Evolutionary conservation across 257 asterid genomes (phyloP).

Genomic region (Rubia yunnanensis): DNA sequence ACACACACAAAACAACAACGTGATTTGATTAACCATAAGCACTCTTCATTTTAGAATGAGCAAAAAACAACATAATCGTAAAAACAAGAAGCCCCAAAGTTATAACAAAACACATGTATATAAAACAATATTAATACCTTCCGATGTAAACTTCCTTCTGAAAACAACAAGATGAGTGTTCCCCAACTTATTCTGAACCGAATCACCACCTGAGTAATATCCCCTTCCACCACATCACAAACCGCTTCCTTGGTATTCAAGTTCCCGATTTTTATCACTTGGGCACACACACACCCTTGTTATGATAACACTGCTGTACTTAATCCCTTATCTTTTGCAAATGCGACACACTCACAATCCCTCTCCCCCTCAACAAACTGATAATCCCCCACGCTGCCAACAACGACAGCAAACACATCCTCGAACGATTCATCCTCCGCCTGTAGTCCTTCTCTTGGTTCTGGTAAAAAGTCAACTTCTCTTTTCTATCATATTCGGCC

Average conservation of each 20-base stretch:
- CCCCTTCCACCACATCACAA: constrained; percentile 99
- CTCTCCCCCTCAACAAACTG: constrained; percentile 58
- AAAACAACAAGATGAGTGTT: constrained; percentile 71
- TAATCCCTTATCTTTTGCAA: constrained; percentile 89
- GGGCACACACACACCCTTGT: constrained; percentile 88
- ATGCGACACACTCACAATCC: constrained; percentile 75
- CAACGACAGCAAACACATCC: constrained; percentile 75
- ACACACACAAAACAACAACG: no score
- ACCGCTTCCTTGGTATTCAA: constrained; percentile 86
- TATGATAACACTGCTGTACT: constrained; percentile 95
- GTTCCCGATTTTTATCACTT: constrained; percentile 91
- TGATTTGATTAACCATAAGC: no score
- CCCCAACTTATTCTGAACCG: constrained; percentile 96
- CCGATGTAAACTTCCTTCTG: constrained; percentile 70
- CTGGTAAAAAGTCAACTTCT: constrained; percentile 47
- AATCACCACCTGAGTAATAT: constrained; percentile 70
- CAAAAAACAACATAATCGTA: background rate
- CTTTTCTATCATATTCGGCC: constrained; percentile 88
- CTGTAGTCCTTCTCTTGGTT: constrained; percentile 69
- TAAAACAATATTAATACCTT: constrained; percentile 35
- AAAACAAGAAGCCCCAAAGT: background rate
- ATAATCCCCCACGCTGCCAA: constrained; percentile 59
- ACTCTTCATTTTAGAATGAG: background rate
- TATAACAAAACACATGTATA: background rate
- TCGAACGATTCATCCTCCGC: constrained; percentile 61